A percentile compares a stretch with the other conserved stretches of the same genome.
These are phyloP conservation scores for Neopestalotiopsis sp. DNA, from an alignment of 2,329 filamentous ascomycete species.

Conservation along the genomic window DNA sequence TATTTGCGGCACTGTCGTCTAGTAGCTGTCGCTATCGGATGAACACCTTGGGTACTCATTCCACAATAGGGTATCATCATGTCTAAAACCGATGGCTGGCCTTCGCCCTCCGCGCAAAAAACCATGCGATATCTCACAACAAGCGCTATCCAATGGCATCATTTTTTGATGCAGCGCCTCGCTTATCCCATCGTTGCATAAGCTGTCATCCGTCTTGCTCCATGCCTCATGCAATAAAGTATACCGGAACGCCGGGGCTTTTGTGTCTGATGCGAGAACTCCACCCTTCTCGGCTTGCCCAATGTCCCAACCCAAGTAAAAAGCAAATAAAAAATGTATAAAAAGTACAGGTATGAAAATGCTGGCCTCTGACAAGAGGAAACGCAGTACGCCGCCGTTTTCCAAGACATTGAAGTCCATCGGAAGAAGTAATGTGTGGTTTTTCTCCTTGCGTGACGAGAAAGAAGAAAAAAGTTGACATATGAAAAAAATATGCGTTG, in stretches of 20 bases:
- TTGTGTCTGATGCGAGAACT: conserved; percentile 17
- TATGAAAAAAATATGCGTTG: conserved; percentile 14
- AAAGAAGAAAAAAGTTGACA: conserved; percentile 10
- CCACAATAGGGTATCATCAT: not conserved
- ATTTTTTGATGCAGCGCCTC: conserved; percentile 9
- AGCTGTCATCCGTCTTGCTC: conserved; percentile 19
- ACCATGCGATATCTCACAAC: conserved; percentile 14
- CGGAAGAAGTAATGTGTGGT: not conserved
- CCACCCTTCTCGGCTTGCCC: conserved; percentile 16
- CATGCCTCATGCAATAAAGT: conserved; percentile 18
- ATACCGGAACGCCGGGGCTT: conserved; percentile 21
- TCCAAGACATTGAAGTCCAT: conserved; percentile 16
- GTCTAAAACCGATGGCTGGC: conserved; percentile 19
- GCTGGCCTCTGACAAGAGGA: conserved; percentile 16
- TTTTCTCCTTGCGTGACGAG: too few relatives aligned
- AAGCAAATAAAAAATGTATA: conserved; percentile 2
- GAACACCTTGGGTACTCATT: not conserved
- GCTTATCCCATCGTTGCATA: conserved; percentile 19
- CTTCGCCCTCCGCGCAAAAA: conserved; percentile 6
- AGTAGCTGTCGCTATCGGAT: conserved; percentile 14
- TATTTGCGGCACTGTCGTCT: conserved; percentile 20
- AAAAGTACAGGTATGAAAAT: conserved; percentile 9
- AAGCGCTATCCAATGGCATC: conserved; percentile 10
- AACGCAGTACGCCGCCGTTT: conserved; percentile 18
- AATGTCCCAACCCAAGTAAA: conserved; percentile 14